A percentile compares a stretch with the other conserved stretches of the same genome.
Evolutionary conservation across 2,329 filamentous ascomycete genomes (phyloP).

Genomic region (Fusarium robinianum): DNA sequence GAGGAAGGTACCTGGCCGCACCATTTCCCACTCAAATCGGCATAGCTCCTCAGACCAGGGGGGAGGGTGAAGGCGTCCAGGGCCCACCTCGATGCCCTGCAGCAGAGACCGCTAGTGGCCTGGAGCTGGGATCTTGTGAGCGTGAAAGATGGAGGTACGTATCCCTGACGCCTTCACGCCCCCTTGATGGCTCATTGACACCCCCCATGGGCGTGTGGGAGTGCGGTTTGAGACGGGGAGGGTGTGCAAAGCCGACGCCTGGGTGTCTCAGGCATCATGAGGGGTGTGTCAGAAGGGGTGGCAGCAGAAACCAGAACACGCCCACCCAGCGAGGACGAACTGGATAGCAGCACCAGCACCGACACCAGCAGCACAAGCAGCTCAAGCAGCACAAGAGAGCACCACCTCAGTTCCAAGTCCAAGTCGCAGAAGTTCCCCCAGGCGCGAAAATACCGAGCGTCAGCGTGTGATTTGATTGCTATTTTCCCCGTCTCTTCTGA

Average conservation of each 20-base stretch:
- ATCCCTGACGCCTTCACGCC: constrained; percentile 19
- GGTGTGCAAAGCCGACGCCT: constrained; percentile 10
- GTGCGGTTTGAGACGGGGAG: constrained; percentile 24
- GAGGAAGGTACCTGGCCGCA: constrained; percentile 37
- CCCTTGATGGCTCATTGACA: constrained; percentile 21
- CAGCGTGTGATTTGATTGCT: constrained; percentile 34
- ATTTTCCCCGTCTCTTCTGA: constrained; percentile 11
- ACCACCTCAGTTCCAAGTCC: no score
- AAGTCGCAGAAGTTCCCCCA: constrained; percentile 10
- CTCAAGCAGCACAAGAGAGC: constrained; percentile 9
- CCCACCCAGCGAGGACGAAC: no score
- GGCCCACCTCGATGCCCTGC: constrained; percentile 37
- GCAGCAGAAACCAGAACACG: constrained; percentile 7
- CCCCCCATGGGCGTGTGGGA: constrained; percentile 17
- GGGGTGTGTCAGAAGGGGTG: constrained; percentile 24
- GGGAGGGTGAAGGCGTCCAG: constrained; percentile 16
- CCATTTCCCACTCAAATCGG: constrained; percentile 31
- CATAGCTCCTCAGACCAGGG: constrained; percentile 27
- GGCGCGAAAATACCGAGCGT: no score
- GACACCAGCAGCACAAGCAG: constrained; percentile 1
- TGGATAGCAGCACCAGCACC: background rate
- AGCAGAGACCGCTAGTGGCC: constrained; percentile 30
- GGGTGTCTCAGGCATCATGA: constrained; percentile 27
- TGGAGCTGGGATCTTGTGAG: no score
- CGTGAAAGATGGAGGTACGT: no score